Evolutionary conservation across 2,329 filamentous ascomycete genomes (phyloP).

Genomic region (Penicillium sp.): DNA sequence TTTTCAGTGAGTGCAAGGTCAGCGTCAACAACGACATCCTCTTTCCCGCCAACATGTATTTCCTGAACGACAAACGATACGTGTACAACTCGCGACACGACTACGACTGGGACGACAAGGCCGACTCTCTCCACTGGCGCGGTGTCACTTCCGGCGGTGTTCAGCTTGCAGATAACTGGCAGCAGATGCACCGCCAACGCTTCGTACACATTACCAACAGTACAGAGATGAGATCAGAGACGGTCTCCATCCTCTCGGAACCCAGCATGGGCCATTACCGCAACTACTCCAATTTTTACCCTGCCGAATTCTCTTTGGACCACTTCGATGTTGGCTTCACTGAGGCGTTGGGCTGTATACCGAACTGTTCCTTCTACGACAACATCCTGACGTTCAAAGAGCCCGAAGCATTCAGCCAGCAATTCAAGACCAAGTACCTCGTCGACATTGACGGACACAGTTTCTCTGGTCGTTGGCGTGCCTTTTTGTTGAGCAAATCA

Average conservation of each 20-base stretch:
- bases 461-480: slow-evolving; percentile 42
- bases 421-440: slow-evolving; percentile 38
- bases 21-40: slow-evolving; percentile 67
- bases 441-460: slow-evolving; percentile 41
- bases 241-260: slow-evolving; percentile 30
- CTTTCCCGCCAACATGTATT: slow-evolving; percentile 66
- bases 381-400: slow-evolving; percentile 22
- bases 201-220: slow-evolving; percentile 37
- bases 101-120: slow-evolving; percentile 57
- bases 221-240: slow-evolving; percentile 27
- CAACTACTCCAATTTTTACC: slow-evolving; percentile 7
- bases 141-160: slow-evolving; percentile 61
- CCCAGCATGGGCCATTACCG: slow-evolving; percentile 15
- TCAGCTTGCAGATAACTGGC: slow-evolving; percentile 46
- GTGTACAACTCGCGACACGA: slow-evolving; percentile 56
- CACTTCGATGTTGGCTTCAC: slow-evolving; percentile 40
- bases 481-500: slow-evolving; percentile 47
- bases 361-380: slow-evolving; percentile 38
- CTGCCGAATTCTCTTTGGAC: slow-evolving; percentile 29
- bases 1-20: slow-evolving; percentile 67
- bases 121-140: slow-evolving; percentile 58
- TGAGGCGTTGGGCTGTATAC: slow-evolving; percentile 35
- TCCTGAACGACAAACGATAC: slow-evolving; percentile 56
- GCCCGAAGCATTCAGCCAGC: slow-evolving; percentile 30
- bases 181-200: slow-evolving; percentile 39